Evolutionary conservation across 148 eudicot genomes (phyloP), one percentile per base, ranked within the genome.

Genomic region (Heliosperma pusillum): DNA sequence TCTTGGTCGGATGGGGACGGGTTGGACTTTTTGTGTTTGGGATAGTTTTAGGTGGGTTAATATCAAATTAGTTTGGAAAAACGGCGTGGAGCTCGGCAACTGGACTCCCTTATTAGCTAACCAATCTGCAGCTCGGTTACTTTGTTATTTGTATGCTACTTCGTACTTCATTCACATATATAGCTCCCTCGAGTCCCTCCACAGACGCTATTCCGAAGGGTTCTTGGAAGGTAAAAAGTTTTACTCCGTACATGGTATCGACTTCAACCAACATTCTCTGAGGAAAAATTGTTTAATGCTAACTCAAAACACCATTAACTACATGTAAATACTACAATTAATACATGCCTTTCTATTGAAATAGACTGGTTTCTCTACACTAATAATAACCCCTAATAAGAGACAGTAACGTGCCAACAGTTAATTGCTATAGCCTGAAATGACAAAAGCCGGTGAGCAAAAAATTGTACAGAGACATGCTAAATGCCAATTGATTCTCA

Each of bases 401-500:
- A 25, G 5, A 13, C 20, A 4, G 47, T 60, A 45, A 59, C 22
- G 25, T 50, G 58, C 58, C 27, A 33, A 16, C 65, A 33, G 36
- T 33, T 33, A 33, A 33, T 33, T 33, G 36, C 36, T 33, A 33
- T 33, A 56, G 24, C 71, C 13, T 66, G 25, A 26, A 68, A 50
- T 71, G 36, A 52, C 21, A 29, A 47, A 52, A 56, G 24, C 69
- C 24, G 44, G 25, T 27, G 53, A 50, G 24, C 45, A 36, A 13
- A 56, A 25, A 62, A 75, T 70, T 80, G 65, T 75, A 80, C 79
- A 75, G 9, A 56, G 70, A 64, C 69, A 42, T 24, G 61, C 79
- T 75, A 75, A 45, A 69, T 30, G 74, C 73, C 52, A 67, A 45
- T 2, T n/a, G 13, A 2, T 27, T 50, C 75, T 42, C 22, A 10